Base-by-base conservation (phyloP, 176 grass and related monocot species). In the Paspalum vaginatum region DNA sequence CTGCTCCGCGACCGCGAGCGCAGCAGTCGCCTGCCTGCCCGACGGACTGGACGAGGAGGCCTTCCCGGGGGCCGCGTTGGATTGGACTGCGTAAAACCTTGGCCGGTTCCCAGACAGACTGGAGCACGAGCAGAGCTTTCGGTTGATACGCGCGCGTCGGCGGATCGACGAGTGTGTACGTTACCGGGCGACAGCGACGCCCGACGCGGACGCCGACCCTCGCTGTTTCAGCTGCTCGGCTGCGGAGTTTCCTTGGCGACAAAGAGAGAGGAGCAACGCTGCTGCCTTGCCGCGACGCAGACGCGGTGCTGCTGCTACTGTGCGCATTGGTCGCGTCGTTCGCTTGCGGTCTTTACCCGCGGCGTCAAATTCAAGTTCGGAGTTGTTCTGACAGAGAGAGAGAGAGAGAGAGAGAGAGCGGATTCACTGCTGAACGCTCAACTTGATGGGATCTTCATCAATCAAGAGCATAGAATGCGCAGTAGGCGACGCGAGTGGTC, bases 71-170 rank as follows among this genome's bases (percentile, higher is more conserved):
- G 39, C 38, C 18, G 61, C 20, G 59, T 75, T 47, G n/a, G n/a
- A n/a, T n/a, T n/a, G 70, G 81, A 42, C 55, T n/a, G 71, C 17
- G 76, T 61, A 61, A 62, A 56, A 81, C 39, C 64, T 81, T 81
- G 77, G 55, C 77, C 76, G 11, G 7, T 39, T 85, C 76, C 27
- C 61, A 11, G 22, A 17, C 59, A 62, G 59, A 64, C 16, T 32
- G 50, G 2, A 14, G 2, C 18, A 17, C 16, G 50, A 50, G 50
- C 74, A 42, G 64, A 17, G 13, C n/a, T 79, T 44, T 61, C 66
- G 4, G 66, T 68, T 9, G 70, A 5, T 20, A 18, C 22, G 3
- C 38, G 44, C 21, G 43, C 67, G 63, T 17, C 63, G 63, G 45
- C 49, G 24, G 44, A 22, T 74, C 27, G 65, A 5, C 45, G 41